Evolutionary conservation across 2,329 filamentous ascomycete species (phyloP).

Genomic region (Monosporascus cannonballus): DNA sequence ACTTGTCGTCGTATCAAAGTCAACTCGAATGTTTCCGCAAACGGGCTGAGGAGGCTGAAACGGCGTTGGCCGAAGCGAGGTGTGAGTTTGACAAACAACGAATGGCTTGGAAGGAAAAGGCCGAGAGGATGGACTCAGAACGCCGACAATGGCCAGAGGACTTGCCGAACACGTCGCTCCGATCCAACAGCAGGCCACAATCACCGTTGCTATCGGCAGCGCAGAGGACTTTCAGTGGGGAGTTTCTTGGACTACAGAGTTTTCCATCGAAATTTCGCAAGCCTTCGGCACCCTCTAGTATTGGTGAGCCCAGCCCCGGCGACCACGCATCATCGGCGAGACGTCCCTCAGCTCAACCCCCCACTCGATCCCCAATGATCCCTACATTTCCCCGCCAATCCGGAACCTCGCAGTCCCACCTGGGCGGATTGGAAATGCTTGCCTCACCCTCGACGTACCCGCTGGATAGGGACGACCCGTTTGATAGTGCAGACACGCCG

Average conservation of each 20-base stretch:
- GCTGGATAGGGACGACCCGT: constrained; percentile 41
- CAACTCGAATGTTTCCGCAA: constrained; percentile 57
- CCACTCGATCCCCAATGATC: constrained; percentile 33
- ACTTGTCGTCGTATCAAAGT: constrained; percentile 53
- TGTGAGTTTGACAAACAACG: constrained; percentile 46
- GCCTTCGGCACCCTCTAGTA: constrained; percentile 45
- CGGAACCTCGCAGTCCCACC: constrained; percentile 35
- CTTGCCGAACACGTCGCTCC: constrained; percentile 34
- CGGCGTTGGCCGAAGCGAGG: constrained; percentile 51
- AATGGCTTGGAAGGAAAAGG: constrained; percentile 31
- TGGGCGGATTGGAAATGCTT: constrained; percentile 39
- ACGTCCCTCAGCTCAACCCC: constrained; percentile 46
- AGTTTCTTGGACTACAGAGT: constrained; percentile 42
- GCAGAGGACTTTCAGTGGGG: constrained; percentile 47
- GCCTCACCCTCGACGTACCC: constrained; percentile 36
- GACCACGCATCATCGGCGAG: constrained; percentile 36
- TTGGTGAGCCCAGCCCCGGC: constrained; percentile 33
- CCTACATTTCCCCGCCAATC: constrained; percentile 30
- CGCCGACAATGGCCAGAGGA: constrained; percentile 49
- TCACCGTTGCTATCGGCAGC: constrained; percentile 47
- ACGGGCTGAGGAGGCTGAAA: constrained; percentile 60
- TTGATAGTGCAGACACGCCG: constrained; percentile 48
- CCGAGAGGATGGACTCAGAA: constrained; percentile 33
- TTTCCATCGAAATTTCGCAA: constrained; percentile 37
- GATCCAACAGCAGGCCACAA: constrained; percentile 44